Conservation (phyloP, 176 grass and related monocot genomes). For the Oryza longistaminata region DNA sequence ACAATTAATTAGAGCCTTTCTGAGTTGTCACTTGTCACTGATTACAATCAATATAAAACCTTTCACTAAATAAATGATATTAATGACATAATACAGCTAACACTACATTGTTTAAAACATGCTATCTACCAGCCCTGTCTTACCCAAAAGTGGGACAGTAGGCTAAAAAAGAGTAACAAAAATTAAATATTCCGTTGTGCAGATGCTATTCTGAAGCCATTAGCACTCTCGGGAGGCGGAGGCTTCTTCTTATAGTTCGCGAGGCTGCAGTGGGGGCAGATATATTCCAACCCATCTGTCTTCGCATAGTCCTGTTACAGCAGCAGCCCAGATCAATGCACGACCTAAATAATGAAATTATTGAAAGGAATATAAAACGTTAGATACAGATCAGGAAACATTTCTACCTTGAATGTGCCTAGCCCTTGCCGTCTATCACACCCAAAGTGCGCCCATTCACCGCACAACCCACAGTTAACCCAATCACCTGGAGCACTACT, state of each 20-base stretch:
- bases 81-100: slow-evolving; percentile 16
- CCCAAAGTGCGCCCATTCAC: slow-evolving; percentile 81
- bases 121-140: neutral
- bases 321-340: slow-evolving; percentile 33
- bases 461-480: slow-evolving; percentile 78
- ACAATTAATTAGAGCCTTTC: neutral
- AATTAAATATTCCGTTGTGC: slow-evolving; percentile 39
- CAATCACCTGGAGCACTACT: slow-evolving; percentile 69
- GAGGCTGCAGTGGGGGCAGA: slow-evolving; percentile 61
- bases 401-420: slow-evolving; percentile 66
- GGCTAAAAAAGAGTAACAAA: neutral
- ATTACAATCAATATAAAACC: slow-evolving; percentile 27
- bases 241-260: slow-evolving; percentile 45
- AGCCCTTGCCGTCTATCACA: slow-evolving; percentile 76
- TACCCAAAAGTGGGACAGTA: slow-evolving; percentile 1
- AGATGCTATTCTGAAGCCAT: slow-evolving; percentile 31
- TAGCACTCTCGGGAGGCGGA: slow-evolving; percentile 5
- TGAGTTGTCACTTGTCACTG: neutral
- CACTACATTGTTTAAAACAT: neutral
- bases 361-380: neutral
- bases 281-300: slow-evolving; percentile 70
- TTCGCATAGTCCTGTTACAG: slow-evolving; percentile 72
- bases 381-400: neutral
- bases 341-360: neutral
- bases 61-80: neutral